Percentiles rank a stretch among this genome's conserved stretches.
These are phyloP conservation scores for Achaetomiella virescens DNA, from an alignment of 495 filamentous ascomycete species.

Conservation along the genomic window DNA sequence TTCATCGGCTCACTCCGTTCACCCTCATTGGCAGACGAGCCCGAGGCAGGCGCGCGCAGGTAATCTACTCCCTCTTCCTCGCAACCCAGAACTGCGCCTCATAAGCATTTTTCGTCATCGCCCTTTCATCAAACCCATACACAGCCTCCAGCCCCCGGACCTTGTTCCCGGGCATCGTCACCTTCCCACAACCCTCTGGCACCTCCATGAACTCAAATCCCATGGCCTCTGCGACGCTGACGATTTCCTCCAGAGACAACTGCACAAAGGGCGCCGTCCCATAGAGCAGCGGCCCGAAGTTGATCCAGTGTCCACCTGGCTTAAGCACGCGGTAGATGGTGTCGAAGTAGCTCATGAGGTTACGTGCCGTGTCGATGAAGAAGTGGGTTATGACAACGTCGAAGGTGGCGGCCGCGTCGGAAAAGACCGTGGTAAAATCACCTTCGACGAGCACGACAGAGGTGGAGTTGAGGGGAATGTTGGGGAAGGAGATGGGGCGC, in stretches of 20 bases:
- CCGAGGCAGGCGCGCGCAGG: too few species aligned
- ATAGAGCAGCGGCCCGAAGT: constrained; percentile 40
- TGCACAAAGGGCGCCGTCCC: constrained; percentile 26
- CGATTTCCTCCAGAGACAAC: constrained; percentile 31
- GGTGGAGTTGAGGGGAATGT: constrained; percentile 16
- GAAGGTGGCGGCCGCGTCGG: constrained; percentile 14
- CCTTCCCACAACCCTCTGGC: not conserved
- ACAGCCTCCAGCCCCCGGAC: constrained; percentile 21
- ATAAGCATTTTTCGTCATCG: constrained; percentile 30
- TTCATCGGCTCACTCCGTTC: too few species aligned
- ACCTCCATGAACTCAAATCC: constrained; percentile 27
- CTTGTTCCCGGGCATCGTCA: constrained; percentile 17
- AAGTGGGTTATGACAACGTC: constrained; percentile 44
- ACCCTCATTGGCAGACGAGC: too few species aligned
- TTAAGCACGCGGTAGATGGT: constrained; percentile 36
- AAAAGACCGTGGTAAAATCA: constrained; percentile 35
- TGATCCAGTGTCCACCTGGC: constrained; percentile 41
- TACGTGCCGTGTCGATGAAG: constrained; percentile 47
- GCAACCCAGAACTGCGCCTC: constrained; percentile 34
- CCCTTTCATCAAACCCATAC: constrained; percentile 29
- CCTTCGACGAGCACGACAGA: constrained; percentile 34
- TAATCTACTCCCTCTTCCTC: constrained; percentile 6
- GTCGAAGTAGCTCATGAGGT: constrained; percentile 39
- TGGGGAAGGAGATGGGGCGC: constrained; percentile 35
- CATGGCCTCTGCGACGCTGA: constrained; percentile 21